These are phyloP conservation scores for Fistulinella prunicolor DNA, from an alignment of 768 basidiomycete genomes.

Conservation along the genomic window DNA sequence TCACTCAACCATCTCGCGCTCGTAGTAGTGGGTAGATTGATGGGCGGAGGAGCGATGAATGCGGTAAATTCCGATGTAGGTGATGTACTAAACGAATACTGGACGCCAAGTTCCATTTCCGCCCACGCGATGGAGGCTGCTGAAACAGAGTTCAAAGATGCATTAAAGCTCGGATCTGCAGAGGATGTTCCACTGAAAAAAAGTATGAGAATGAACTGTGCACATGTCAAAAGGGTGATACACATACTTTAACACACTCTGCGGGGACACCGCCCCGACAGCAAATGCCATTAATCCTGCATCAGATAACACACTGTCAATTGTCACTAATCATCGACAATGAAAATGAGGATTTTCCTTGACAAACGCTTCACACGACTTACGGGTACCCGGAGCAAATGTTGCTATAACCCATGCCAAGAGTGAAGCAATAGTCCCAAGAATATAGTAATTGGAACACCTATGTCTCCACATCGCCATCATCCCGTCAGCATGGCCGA, in stretches of 20 bases:
- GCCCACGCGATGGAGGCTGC: conserved; percentile 27
- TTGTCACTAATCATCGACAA: conserved; percentile 11
- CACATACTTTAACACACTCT: conserved; percentile 28
- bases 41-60: conserved; percentile 21
- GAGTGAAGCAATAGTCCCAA: conserved; percentile 17
- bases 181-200: conserved; percentile 4
- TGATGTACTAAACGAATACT: conserved; percentile 21
- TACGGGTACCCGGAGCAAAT: conserved; percentile 26
- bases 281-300: conserved; percentile 21
- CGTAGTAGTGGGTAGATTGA: conserved; percentile 14
- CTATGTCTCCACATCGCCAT: conserved; percentile 11
- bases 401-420: conserved; percentile 18
- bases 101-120: conserved; percentile 22
- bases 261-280: conserved; percentile 19
- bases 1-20: conserved; percentile 29
- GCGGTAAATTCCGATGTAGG: conserved; percentile 13
- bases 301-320: conserved; percentile 22
- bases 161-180: background rate
- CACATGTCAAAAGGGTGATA: background rate
- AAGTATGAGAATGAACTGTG: background rate
- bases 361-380: conserved; percentile 1
- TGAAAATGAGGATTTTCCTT: background rate
- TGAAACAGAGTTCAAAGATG: conserved; percentile 6
- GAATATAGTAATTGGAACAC: conserved; percentile 24
- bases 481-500: conserved; percentile 14